These are phyloP conservation scores for Pestalotiopsis sp. DNA, from an alignment of 2,329 filamentous ascomycete genomes.

Conservation along the genomic window DNA sequence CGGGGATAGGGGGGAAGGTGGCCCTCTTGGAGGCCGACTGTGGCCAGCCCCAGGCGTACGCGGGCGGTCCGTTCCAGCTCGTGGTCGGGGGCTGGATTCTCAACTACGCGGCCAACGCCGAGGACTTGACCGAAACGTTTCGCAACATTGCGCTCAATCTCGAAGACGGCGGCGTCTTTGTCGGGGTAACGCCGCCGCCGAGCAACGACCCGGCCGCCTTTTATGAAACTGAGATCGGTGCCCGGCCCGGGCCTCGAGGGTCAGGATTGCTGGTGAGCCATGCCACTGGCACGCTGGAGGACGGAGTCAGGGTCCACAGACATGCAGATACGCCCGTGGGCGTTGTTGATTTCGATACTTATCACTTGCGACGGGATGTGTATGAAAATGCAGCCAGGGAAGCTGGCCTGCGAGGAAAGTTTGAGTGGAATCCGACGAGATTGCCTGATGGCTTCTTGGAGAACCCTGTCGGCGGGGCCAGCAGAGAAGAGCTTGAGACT, in stretches of 20 bases:
- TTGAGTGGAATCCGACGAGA: conserved; percentile 25
- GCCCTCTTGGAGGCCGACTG: conserved; percentile 26
- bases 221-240: background rate
- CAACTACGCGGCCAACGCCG: conserved; percentile 33
- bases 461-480: background rate
- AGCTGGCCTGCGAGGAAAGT: conserved; percentile 25
- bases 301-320: conserved; percentile 4
- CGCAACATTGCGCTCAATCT: conserved; percentile 33
- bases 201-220: conserved; percentile 15
- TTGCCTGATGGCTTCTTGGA: conserved; percentile 19
- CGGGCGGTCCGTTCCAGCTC: conserved; percentile 32
- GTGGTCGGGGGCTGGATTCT: conserved; percentile 37
- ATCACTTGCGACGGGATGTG: conserved; percentile 27
- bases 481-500: background rate
- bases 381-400: conserved; percentile 29
- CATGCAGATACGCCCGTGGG: conserved; percentile 13
- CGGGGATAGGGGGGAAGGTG: conserved; percentile 10
- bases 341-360: conserved; percentile 23
- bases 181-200: conserved; percentile 25
- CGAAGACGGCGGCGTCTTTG: conserved; percentile 32
- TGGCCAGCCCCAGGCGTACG: conserved; percentile 22
- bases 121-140: conserved; percentile 33
- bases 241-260: background rate
- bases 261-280: background rate
- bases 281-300: background rate